phyloP scores from a whole-genome alignment of 257 asterid genomes.

The Nicotiana knightiana region DNA sequence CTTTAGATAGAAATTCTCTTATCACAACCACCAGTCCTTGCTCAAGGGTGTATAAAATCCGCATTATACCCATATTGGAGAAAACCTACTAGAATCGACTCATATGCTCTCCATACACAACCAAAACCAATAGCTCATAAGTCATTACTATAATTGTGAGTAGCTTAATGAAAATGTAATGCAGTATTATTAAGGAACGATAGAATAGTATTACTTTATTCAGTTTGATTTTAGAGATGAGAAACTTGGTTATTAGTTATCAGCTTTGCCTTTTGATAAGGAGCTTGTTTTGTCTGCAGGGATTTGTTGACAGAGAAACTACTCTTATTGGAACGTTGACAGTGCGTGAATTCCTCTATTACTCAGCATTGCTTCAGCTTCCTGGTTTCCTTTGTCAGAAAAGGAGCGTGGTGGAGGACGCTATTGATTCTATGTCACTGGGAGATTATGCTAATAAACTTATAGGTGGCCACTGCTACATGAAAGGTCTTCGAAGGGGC shows the following conservation, averaged over 20 bases:
- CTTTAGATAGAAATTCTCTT: background rate
- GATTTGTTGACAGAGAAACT: conserved; percentile 88
- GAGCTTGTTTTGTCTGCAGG: conserved; percentile 41
- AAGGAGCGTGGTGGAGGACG: conserved; percentile 84
- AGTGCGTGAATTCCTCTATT: conserved; percentile 97
- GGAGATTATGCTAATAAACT: conserved; percentile 91
- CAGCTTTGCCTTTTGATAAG: conserved; percentile 8
- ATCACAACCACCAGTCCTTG: background rate
- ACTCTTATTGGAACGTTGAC: conserved; percentile 89
- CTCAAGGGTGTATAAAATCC: background rate
- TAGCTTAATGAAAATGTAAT: background rate
- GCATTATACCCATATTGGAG: background rate
- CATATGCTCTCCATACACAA: background rate
- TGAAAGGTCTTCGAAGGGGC: conserved; percentile 91
- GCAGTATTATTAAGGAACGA: background rate
- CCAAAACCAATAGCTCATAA: background rate
- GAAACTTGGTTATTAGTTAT: background rate
- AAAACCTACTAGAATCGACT: background rate
- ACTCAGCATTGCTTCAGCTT: conserved; percentile 95
- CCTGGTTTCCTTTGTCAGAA: conserved; percentile 74
- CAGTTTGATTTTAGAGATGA: background rate
- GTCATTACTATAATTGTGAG: background rate
- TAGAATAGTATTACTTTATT: background rate
- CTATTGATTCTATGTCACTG: conserved; percentile 85
- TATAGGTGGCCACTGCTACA: conserved; percentile 87